Percentiles rank a stretch among this genome's conserved stretches.
phyloP scores from a whole-genome alignment of 2,329 filamentous ascomycete species.

The Penicillium sp. region DNA sequence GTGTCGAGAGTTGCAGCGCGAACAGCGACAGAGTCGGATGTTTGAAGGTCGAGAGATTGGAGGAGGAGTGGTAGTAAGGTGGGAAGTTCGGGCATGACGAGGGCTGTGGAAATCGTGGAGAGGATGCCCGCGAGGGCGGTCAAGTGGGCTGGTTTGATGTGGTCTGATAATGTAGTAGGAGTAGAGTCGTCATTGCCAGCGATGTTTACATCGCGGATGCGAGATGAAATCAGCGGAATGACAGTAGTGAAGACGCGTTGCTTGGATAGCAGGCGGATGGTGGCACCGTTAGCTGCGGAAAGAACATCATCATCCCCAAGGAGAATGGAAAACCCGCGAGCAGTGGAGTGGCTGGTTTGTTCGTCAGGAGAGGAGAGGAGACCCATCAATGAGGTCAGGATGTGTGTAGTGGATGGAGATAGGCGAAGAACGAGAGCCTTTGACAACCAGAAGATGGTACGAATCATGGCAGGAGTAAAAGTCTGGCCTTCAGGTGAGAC shows the following conservation, averaged over 20 bases:
- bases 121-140: conserved; percentile 64
- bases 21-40: conserved; percentile 49
- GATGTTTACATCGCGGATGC: conserved; percentile 48
- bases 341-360: conserved; percentile 52
- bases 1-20: conserved; percentile 63
- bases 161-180: conserved; percentile 12
- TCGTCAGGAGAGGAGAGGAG: conserved; percentile 46
- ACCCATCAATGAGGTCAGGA: conserved; percentile 52
- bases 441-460: conserved; percentile 60
- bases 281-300: conserved; percentile 60
- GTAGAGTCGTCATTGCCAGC: conserved; percentile 34
- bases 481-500: conserved; percentile 26
- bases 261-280: conserved; percentile 61
- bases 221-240: conserved; percentile 55
- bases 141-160: conserved; percentile 61
- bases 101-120: conserved; percentile 57
- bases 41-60: conserved; percentile 60
- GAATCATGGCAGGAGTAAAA: conserved; percentile 45
- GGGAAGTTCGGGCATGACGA: conserved; percentile 60
- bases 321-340: conserved; percentile 60
- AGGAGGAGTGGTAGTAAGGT: conserved; percentile 61
- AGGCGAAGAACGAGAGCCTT: conserved; percentile 61
- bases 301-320: conserved; percentile 63
- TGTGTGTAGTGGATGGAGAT: conserved; percentile 48
- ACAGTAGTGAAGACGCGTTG: conserved; percentile 64